Evolutionary conservation across 2,329 filamentous ascomycete genomes (phyloP), one percentile per base, ranked within the genome.

Genomic region (Aspergillus tanneri): DNA sequence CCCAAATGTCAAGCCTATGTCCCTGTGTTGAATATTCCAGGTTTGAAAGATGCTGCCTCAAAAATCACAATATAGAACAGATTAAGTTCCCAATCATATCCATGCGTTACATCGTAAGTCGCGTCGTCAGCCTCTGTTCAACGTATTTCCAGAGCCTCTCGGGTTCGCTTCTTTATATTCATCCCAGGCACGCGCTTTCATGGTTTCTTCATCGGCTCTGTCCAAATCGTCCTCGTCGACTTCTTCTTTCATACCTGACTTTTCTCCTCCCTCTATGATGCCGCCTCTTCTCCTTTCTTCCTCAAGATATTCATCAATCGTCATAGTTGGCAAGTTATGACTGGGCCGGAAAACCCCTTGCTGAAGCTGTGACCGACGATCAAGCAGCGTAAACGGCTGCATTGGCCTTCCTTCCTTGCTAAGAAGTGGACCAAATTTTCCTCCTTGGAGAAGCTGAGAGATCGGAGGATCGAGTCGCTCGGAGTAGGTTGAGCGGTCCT

Each of bases 251-350:
- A 82, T 73, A 12, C 80, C 82, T 58, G 84, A 87, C 56, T 86
- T 82, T 61, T 88, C 87, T 14, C 91, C 91, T 23, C 91, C 93
- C 64, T 96, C 87, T 46, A 97, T 88, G 49, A 99, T 91, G 16
- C 89, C 89, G 12, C 93, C 93, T 53, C 88, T 78, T 57, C 82
- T 80, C 63, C 81, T 81, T 74, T 97, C 93, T 70, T 97, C 92
- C 43, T 95, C 93, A 12, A 99, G 77, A 64, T 97, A 99, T 73
- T 99, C 93, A 60, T 99, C 93, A 53, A 99, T 96, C 1, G 84
- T 88, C 93, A 99, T 97, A 3, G 93, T 97, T 1, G 93, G 93
- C 49, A 99, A 74, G 70, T 89, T 96, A 67, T 99, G 93, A 6
- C 93, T 90, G 0, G 90, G 83, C 46, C 88, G 81, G 71, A 99